phyloP scores from a whole-genome alignment of 2,329 filamentous ascomycete species.

The Ophiocordyceps camponoti-saundersi region DNA sequence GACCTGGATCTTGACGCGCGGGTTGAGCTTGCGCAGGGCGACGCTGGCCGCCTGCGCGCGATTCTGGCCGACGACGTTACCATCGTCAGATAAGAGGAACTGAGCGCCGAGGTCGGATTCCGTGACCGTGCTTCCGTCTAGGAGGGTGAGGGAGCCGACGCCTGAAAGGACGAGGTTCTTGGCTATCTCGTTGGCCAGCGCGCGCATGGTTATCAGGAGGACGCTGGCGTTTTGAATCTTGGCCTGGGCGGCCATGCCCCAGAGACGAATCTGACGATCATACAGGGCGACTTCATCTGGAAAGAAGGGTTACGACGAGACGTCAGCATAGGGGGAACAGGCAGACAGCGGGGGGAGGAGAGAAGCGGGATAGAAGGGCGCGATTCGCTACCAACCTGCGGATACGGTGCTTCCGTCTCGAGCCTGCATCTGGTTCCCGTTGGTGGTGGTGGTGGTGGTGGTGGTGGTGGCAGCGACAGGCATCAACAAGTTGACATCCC shows the following conservation, averaged over 20 bases:
- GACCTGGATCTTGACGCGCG: slow-evolving; percentile 60
- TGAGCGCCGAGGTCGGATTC: slow-evolving; percentile 68
- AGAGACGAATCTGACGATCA: slow-evolving; percentile 90
- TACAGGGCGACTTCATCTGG: slow-evolving; percentile 92
- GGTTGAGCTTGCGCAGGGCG: slow-evolving; percentile 76
- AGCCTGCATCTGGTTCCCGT: not conserved
- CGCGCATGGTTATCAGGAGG: slow-evolving; percentile 74
- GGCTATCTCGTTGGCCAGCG: slow-evolving; percentile 82
- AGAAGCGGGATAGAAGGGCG: not conserved
- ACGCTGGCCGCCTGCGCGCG: slow-evolving; percentile 65
- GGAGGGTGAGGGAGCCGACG: slow-evolving; percentile 74
- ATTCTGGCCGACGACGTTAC: slow-evolving; percentile 60
- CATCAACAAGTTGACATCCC: too few relatives aligned
- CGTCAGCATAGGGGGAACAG: too few relatives aligned
- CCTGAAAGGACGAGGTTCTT: slow-evolving; percentile 95
- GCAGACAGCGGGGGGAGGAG: too few relatives aligned
- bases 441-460: not conserved
- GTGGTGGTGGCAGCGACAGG: too few relatives aligned
- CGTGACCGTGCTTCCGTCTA: slow-evolving; percentile 60
- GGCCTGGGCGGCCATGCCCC: slow-evolving; percentile 91
- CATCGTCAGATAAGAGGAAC: slow-evolving; percentile 54
- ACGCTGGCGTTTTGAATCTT: slow-evolving; percentile 81
- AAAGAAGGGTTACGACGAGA: not conserved
- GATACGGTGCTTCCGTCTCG: slow-evolving; percentile 10
- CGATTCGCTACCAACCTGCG: slow-evolving; percentile 12